Percentiles rank a stretch among this genome's conserved stretches.
Evolutionary conservation across 257 asterid species (phyloP).

Genomic region (Cynanchum wilfordii): DNA sequence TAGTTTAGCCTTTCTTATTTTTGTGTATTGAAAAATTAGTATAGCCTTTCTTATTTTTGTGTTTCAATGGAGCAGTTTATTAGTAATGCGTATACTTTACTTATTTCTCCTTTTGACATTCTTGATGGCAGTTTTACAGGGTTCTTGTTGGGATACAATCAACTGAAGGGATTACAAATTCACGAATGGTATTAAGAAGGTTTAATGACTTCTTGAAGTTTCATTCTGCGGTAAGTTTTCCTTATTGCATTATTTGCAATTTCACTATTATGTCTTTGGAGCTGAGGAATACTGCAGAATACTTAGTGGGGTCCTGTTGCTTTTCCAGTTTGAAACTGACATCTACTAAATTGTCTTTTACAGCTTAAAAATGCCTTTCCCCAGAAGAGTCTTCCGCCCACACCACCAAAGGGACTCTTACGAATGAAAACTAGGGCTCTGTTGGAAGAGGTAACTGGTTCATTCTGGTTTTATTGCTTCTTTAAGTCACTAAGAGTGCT

Average conservation of each 20-base stretch:
- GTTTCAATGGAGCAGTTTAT: background rate
- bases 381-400: constrained; percentile 61
- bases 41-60: no score
- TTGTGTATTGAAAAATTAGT: no score
- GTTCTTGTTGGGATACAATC: constrained; percentile 89
- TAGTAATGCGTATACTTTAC: background rate
- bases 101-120: constrained; percentile 26
- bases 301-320: background rate
- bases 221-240: constrained; percentile 75
- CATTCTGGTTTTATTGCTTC: constrained; percentile 3
- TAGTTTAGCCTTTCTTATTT: background rate
- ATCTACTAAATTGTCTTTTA: constrained; percentile 21
- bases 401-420: constrained; percentile 90
- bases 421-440: constrained; percentile 76
- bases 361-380: constrained; percentile 84
- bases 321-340: background rate
- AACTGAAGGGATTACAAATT: constrained; percentile 76
- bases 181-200: constrained; percentile 82
- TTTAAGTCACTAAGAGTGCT: background rate
- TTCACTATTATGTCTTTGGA: background rate
- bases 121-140: constrained; percentile 88
- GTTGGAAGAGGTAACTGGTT: constrained; percentile 79
- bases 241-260: constrained; percentile 10
- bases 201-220: constrained; percentile 91
- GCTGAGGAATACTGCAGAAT: background rate